Evolutionary conservation across 306 rosid genomes (phyloP), one percentile per base, ranked within the genome.

Genomic region (Cucumis cinereus): DNA sequence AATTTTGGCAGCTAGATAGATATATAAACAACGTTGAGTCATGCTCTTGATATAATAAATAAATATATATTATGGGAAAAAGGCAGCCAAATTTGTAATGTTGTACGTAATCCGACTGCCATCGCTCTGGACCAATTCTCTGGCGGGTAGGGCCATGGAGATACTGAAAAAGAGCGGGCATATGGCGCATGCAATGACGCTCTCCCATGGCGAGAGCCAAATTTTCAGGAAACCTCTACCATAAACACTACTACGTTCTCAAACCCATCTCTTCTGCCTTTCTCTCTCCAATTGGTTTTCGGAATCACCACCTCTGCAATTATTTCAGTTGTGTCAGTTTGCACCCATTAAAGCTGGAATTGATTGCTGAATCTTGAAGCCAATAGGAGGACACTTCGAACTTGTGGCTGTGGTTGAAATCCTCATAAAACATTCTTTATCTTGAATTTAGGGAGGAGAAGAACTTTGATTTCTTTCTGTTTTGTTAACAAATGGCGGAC

Each of bases 401-500:
- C 35, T 30, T 2, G 35, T 60, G 67, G 20, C n/a, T 26, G 41
- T 3, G 17, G 2, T 60, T 60, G 13, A 33, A 61, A 61, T 5
- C 38, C 12, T 22, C 12, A 30, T 15, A 16, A 60, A 13, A 5
- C 11, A 5, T 28, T 30, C 20, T 6, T 60, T 8, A 3, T 60
- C 20, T 28, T 12, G 19, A 1, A 0, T 60, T 35, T 36, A 3
- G 23, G 43, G 70, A 35, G 43, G 70, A 33, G 47, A 45, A 45
- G 52, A 45, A 16, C 17, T 62, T 62, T 23, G 7, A 30, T 22
- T 64, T 64, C 49, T 4, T 26, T 59, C 15, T 26, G 45, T 33
- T 62, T 33, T 62, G 45, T 62, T 62, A 17, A 12, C n/a, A 64
- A 64, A 88, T 91, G 97, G 89, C 23, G 66, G 83, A 61, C 13